Percentiles rank a stretch among this genome's conserved stretches.
phyloP scores from a whole-genome alignment of 208 protist genomes.

The Trichomonas gallinae region DNA sequence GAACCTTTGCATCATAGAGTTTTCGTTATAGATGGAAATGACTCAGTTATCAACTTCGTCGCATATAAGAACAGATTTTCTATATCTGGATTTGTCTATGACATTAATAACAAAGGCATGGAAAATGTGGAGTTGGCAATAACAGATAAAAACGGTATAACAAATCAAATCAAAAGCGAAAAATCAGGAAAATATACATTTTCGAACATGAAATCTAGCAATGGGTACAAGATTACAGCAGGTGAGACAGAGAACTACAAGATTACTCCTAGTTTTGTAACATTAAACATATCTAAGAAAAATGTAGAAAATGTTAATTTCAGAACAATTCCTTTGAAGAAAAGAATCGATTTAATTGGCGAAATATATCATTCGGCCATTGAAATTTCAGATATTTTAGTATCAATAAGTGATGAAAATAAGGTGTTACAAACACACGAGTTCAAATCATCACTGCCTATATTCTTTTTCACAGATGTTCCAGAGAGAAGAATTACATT shows the following conservation, averaged over 20 bases:
- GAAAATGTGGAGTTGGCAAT: neutral
- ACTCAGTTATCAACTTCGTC: neutral
- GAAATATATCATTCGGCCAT: neutral
- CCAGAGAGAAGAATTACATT: neutral
- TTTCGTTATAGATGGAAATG: neutral
- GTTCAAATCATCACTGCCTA: neutral
- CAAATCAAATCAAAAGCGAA: neutral
- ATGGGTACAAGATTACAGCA: neutral
- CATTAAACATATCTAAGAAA: neutral
- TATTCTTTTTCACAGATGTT: neutral
- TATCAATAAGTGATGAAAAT: neutral
- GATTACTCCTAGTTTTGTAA: neutral
- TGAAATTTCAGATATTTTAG: neutral
- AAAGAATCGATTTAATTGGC: neutral
- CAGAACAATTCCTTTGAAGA: neutral
- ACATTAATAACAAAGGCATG: neutral
- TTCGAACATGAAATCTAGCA: neutral
- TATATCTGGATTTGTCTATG: neutral
- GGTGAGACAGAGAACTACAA: neutral
- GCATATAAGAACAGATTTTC: neutral
- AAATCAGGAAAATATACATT: neutral
- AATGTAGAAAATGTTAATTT: neutral
- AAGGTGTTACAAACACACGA: neutral
- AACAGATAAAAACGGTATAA: neutral
- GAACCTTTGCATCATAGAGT: neutral